Evolutionary conservation across 2,329 filamentous ascomycete genomes (phyloP).

Genomic region (Trichoderma arundinaceum): DNA sequence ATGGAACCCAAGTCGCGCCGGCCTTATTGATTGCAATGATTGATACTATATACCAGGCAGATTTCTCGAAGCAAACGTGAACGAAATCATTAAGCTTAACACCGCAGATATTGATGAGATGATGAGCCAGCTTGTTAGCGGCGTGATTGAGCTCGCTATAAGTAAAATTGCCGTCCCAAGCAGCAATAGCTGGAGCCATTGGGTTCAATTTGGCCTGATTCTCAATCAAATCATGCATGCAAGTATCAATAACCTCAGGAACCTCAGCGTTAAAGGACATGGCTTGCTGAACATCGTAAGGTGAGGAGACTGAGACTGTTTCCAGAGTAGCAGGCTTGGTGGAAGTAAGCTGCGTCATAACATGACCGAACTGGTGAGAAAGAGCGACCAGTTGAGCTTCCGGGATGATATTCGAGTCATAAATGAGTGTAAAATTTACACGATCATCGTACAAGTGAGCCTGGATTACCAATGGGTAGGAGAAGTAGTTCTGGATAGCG

Average conservation of each 20-base stretch:
- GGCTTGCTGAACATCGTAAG: constrained; percentile 6
- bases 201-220: background rate
- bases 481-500: constrained; percentile 26
- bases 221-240: constrained; percentile 9
- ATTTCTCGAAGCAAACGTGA: constrained; percentile 25
- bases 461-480: constrained; percentile 26
- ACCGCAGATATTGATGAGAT: background rate
- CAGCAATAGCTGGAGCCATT: constrained; percentile 13
- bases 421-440: constrained; percentile 2
- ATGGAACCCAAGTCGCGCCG: constrained; percentile 22
- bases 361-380: constrained; percentile 23
- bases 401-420: constrained; percentile 8
- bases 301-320: constrained; percentile 8
- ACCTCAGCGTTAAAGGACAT: background rate
- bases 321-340: background rate
- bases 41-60: constrained; percentile 13
- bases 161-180: constrained; percentile 18
- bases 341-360: constrained; percentile 7
- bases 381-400: constrained; percentile 19
- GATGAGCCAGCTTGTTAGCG: constrained; percentile 11
- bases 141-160: constrained; percentile 16
- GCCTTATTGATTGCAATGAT: constrained; percentile 28
- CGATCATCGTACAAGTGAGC: constrained; percentile 18
- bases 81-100: constrained; percentile 12
- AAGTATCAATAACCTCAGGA: constrained; percentile 1